Evolutionary conservation across 1,284 basidiomycete species (phyloP).

Genomic region (Ceratobasidium theobromae): DNA sequence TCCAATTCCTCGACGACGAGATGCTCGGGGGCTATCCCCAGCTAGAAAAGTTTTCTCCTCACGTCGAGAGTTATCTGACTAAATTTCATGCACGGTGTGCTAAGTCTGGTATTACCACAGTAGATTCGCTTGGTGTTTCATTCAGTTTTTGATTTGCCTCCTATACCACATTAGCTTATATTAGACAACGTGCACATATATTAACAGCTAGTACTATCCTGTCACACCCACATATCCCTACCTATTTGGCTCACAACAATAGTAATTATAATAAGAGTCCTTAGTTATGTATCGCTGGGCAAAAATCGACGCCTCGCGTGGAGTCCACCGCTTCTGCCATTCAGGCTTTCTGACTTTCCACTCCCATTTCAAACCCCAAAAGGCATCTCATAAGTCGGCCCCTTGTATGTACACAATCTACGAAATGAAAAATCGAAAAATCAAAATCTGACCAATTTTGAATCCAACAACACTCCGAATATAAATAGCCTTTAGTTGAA

Average conservation of each 20-base stretch:
- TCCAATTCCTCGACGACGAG: conserved; percentile 11
- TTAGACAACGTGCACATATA: no score
- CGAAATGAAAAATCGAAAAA: not conserved
- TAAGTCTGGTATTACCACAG: not conserved
- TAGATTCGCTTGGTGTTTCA: not conserved
- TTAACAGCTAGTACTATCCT: no score
- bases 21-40: conserved; percentile 6
- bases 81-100: conserved; percentile 1
- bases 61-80: not conserved
- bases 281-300: no score
- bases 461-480: not conserved
- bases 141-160: not conserved
- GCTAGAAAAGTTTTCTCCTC: not conserved
- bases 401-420: conserved; percentile 9
- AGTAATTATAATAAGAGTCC: no score
- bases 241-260: no score
- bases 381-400: no score
- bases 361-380: no score
- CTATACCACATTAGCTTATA: not conserved
- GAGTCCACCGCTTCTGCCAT: no score
- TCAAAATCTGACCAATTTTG: not conserved
- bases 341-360: no score
- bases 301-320: no score
- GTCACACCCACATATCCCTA: no score
- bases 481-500: not conserved